Evolutionary conservation across 1,139 yeast species (phyloP).

Genomic region (Pichia cactophila): DNA sequence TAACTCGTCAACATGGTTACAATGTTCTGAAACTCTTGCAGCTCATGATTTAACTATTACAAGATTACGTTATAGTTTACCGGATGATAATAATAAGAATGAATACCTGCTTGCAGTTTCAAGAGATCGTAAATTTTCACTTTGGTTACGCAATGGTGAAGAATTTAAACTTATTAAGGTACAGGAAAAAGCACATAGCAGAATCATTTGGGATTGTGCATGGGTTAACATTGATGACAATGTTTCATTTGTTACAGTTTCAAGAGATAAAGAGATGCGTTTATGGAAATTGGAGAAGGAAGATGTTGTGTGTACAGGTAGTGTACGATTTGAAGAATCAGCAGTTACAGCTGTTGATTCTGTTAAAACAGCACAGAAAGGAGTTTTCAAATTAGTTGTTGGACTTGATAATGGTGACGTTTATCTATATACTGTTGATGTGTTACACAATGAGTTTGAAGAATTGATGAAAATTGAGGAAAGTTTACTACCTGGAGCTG

Average conservation of each 20-base stretch:
- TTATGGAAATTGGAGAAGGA: conserved; percentile 49
- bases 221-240: conserved; percentile 52
- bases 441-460: conserved; percentile 24
- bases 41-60: conserved; percentile 85
- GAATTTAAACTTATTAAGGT: conserved; percentile 39
- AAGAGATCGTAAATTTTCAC: conserved; percentile 79
- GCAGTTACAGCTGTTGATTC: conserved; percentile 74
- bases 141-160: conserved; percentile 50
- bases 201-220: conserved; percentile 93
- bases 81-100: conserved; percentile 16
- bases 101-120: conserved; percentile 68
- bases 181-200: conserved; percentile 68
- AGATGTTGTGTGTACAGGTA: conserved; percentile 28
- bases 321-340: conserved; percentile 34
- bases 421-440: conserved; percentile 28
- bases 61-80: conserved; percentile 54
- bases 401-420: conserved; percentile 69
- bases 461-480: conserved; percentile 30
- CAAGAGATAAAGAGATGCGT: conserved; percentile 78
- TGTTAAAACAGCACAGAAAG: conserved; percentile 26
- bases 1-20: conserved; percentile 57
- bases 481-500: conserved; percentile 49
- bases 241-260: conserved; percentile 62
- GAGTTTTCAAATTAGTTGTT: conserved; percentile 40
- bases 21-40: conserved; percentile 38